Conservation (phyloP, 768 basidiomycete genomes). For the Tulasnella sp. region DNA sequence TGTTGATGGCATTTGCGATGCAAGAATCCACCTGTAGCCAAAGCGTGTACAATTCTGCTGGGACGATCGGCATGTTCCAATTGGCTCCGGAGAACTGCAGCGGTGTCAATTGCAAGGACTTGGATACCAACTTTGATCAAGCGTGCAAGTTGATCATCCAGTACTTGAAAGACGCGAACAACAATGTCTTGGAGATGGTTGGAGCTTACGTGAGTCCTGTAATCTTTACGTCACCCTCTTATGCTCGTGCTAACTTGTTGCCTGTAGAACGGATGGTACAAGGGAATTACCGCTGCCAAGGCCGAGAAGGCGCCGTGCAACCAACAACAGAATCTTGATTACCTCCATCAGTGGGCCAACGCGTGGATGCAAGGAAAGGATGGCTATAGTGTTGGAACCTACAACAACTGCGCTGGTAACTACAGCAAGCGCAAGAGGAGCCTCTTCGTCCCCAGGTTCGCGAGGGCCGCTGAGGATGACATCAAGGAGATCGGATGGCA, state of each 20-base stretch:
- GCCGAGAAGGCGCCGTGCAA: constrained; percentile 47
- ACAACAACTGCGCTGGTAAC: no score
- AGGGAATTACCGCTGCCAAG: constrained; percentile 55
- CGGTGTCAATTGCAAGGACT: constrained; percentile 25
- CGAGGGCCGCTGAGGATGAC: not conserved
- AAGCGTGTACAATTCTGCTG: constrained; percentile 53
- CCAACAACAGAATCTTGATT: constrained; percentile 75
- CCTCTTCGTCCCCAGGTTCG: not conserved
- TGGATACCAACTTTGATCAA: constrained; percentile 44
- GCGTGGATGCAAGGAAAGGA: constrained; percentile 53
- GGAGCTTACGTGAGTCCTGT: constrained; percentile 41
- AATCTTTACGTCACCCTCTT: not conserved
- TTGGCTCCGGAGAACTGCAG: constrained; percentile 69
- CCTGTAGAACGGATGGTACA: constrained; percentile 50
- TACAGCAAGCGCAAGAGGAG: not conserved
- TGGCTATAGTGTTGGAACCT: constrained; percentile 35
- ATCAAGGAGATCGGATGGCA: not conserved
- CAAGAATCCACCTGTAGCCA: constrained; percentile 75
- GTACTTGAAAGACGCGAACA: constrained; percentile 38
- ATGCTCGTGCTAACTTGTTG: constrained; percentile 27
- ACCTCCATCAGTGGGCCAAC: constrained; percentile 63
- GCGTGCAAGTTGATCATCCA: constrained; percentile 50
- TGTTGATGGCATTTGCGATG: constrained; percentile 81
- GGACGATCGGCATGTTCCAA: constrained; percentile 75
- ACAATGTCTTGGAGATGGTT: constrained; percentile 46